These are phyloP conservation scores for Colletotrichum karsti DNA, from an alignment of 2,329 filamentous ascomycete species.

Conservation along the genomic window DNA sequence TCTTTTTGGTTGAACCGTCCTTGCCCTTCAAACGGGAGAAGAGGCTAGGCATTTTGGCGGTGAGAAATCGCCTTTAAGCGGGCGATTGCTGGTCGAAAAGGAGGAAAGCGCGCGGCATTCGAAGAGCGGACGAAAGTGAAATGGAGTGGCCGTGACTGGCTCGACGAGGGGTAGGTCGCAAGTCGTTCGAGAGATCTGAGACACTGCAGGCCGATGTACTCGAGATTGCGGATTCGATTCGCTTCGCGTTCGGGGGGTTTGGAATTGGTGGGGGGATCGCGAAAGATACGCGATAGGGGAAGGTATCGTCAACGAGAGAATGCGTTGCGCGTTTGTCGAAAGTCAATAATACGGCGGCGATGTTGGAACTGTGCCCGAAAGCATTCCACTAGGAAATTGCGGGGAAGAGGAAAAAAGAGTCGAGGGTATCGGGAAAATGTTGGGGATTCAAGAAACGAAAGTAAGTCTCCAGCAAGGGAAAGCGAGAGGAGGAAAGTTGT, in stretches of 20 bases:
- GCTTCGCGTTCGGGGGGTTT: neutral
- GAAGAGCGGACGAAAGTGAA: neutral
- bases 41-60: conserved; percentile 61
- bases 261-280: conserved; percentile 10
- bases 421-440: conserved; percentile 6
- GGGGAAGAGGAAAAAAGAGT: neutral
- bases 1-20: conserved; percentile 71
- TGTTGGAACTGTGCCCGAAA: conserved; percentile 6
- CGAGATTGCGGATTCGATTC: conserved; percentile 2
- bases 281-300: conserved; percentile 3
- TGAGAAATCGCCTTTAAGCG: conserved; percentile 2
- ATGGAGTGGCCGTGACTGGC: neutral
- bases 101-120: conserved; percentile 17
- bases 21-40: conserved; percentile 78
- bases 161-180: conserved; percentile 7
- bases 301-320: conserved; percentile 13
- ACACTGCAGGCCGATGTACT: conserved; percentile 1
- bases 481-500: conserved; percentile 8
- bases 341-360: conserved; percentile 16
- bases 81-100: conserved; percentile 8
- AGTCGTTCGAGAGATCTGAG: conserved; percentile 3
- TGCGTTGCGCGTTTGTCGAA: conserved; percentile 20
- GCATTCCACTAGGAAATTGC: conserved; percentile 14
- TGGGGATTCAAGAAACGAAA: conserved; percentile 10
- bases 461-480: conserved; percentile 21